Percentiles rank a stretch among this genome's conserved stretches.
phyloP scores from a whole-genome alignment of 768 basidiomycete genomes.

The Rhizopogon roseolus region DNA sequence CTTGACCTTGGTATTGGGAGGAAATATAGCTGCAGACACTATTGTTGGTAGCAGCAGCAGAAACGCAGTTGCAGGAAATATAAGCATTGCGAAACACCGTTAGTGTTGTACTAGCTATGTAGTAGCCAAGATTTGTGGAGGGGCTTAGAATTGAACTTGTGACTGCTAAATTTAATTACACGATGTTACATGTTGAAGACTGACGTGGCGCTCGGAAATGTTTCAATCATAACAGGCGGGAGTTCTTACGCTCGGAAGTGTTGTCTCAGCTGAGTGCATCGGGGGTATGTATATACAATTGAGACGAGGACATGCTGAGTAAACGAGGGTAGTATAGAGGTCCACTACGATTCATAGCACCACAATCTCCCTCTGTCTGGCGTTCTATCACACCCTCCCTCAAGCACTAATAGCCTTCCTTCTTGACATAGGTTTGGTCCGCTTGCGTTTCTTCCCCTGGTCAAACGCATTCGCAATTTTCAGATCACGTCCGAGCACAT shows the following conservation, averaged over 20 bases:
- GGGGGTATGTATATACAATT: background rate
- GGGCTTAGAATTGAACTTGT: background rate
- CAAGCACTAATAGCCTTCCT: slow-evolving; percentile 39
- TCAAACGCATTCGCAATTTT: slow-evolving; percentile 84
- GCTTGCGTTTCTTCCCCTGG: slow-evolving; percentile 87
- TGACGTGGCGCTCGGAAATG: no score
- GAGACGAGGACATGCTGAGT: background rate
- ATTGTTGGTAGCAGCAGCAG: slow-evolving; percentile 27
- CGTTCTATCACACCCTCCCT: background rate
- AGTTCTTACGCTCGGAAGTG: no score
- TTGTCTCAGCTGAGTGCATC: no score
- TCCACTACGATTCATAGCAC: background rate
- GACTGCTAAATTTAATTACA: background rate
- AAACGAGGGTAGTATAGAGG: background rate
- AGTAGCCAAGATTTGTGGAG: background rate
- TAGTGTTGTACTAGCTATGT: background rate
- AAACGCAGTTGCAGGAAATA: slow-evolving; percentile 12
- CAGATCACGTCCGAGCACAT: slow-evolving; percentile 83
- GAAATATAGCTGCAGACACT: slow-evolving; percentile 43
- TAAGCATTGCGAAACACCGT: slow-evolving; percentile 13
- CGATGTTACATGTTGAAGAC: background rate
- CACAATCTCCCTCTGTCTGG: background rate
- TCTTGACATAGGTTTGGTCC: slow-evolving; percentile 60
- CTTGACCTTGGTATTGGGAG: slow-evolving; percentile 59
- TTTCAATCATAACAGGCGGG: no score